Evolutionary conservation across 805 yeast species (phyloP), one percentile per base, ranked within the genome.

Genomic region (Lipomyces kockii): DNA sequence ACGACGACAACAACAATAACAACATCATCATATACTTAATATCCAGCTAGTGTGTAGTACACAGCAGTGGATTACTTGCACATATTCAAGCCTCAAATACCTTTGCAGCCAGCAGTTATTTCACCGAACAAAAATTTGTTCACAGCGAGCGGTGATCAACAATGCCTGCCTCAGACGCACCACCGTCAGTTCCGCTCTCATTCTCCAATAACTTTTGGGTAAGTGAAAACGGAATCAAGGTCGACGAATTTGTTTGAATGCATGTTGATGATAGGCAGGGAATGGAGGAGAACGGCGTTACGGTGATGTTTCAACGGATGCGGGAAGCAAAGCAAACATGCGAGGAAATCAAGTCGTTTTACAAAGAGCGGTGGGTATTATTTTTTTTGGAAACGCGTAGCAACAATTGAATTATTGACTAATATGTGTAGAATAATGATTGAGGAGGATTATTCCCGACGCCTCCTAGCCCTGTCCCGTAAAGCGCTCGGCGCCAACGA

Each of bases 391-490:
- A 22, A n/a, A 5, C 17, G 39, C 35, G 14, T 1, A 32, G 25
- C 25, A 7, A 34, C 3, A 22, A 32, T 12, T 73, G 55, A 25
- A 52, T 80, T 60, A 76, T 77, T 51, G 82, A 80, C 65, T 74
- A 80, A 53, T 71, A n/a, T 4, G 39, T 76, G 76, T 17, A 79
- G 88, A 51, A 79, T 84, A 0, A 80, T 84, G 17, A 83, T 92
- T 52, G 97, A 91, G 73, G 89, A 87, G 68, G 97, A 92, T 32
- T 90, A 90, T 74, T 79, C 87, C 51, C 83, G 85, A 64, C 83
- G 82, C 66, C 76, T 92, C 71, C 79, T 79, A 56, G 80, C 83
- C 17, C 78, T 91, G 27, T 79, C 90, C 25, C 78, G 79, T 60
- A 83, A 82, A 71, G 73, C 80, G 0, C 77, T 86, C 3, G 93